Conservation (phyloP, 495 filamentous ascomycete species). For the Penicillium salamii region DNA sequence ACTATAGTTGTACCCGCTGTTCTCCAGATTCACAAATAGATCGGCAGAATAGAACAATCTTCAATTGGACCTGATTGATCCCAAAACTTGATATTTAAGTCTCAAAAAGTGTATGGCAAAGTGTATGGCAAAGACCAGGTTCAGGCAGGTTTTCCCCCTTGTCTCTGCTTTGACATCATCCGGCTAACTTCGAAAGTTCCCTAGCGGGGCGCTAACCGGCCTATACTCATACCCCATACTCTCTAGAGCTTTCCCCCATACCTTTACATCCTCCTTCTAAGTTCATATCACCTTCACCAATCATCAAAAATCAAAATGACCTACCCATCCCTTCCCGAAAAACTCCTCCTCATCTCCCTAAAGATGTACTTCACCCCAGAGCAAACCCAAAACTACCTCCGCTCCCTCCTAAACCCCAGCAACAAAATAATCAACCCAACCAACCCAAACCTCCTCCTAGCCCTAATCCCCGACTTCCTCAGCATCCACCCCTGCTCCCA, state of each 20-base stretch:
- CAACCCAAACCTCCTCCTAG: conserved; percentile 75
- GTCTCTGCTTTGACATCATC: no score
- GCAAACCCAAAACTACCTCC: conserved; percentile 60
- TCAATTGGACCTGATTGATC: neutral
- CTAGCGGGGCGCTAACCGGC: no score
- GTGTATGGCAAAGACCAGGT: no score
- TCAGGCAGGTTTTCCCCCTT: no score
- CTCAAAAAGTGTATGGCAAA: neutral
- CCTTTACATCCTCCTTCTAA: conserved; percentile 15
- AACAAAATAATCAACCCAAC: conserved; percentile 37
- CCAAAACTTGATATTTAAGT: neutral
- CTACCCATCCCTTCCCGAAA: conserved; percentile 53
- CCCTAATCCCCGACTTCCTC: conserved; percentile 77
- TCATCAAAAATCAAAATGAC: conserved; percentile 20
- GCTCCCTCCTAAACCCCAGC: conserved; percentile 48
- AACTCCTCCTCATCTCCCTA: conserved; percentile 72
- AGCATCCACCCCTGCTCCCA: conserved; percentile 56
- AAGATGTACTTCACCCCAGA: conserved; percentile 82
- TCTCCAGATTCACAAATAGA: neutral
- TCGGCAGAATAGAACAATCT: neutral
- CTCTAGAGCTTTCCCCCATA: no score
- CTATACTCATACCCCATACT: no score
- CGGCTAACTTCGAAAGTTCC: no score
- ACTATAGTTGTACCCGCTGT: neutral
- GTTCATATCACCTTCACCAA: no score